Base-by-base conservation (phyloP, 306 rosid species). In the Hippophae gyantsensis region DNA sequence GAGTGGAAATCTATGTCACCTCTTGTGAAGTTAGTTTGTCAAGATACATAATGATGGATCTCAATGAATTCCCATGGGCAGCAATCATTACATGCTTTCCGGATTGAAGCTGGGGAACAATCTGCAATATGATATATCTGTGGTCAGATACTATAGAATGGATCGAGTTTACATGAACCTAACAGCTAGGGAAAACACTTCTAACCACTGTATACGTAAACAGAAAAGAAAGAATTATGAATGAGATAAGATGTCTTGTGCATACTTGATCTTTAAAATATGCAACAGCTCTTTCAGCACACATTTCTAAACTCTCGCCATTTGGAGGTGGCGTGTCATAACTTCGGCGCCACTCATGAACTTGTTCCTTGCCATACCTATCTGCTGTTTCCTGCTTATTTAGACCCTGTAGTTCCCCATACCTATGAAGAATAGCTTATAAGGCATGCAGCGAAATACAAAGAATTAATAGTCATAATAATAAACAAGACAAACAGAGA, bases 241-340 rank as follows among this genome's bases (percentile, higher is more conserved):
- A 51, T 56, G 52, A 52, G 47, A 11, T 52, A 64, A 56, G 41
- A 53, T 47, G 40, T 63, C 41, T 55, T 56, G 40, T 66, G 64
- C 86, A 13, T 77, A 92, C 99, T 18, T 82, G 81, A 45, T 88
- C 94, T 72, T 78, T 86, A 62, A 93, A 93, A 80, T 93, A 93
- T 66, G 97, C 97, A 80, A 93, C 99, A 26, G 97, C 99, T 81
- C 97, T 82, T 73, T 93, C 66, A 53, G 99, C 99, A 74, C 97
- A 93, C 99, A 93, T 88, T 76, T 93, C 97, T 90, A 93, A 84
- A 70, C 99, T 93, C 83, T 93, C 99, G 57, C 97, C 99, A 72
- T 86, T 84, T 11, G 99, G 99, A 64, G 99, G 99, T 52, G 99
- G 94, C 50, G 68, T 78, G 56, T 93, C 97, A 52, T 86, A 93